phyloP scores from a whole-genome alignment of 2,329 filamentous ascomycete genomes.

The Penicillium sp. region DNA sequence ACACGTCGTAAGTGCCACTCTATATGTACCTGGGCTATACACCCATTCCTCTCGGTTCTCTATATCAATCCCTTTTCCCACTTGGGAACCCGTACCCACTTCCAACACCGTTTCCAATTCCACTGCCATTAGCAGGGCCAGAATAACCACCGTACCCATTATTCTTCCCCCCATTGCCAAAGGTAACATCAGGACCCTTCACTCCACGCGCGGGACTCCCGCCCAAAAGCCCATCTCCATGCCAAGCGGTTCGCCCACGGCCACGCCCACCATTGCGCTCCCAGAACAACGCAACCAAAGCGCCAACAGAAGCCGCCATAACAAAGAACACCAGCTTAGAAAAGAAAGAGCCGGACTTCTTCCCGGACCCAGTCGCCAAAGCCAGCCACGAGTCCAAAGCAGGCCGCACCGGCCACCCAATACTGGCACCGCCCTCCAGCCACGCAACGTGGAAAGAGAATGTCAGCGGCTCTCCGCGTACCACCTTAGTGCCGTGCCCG shows the following conservation, averaged over 20 bases:
- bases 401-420: slow-evolving; percentile 34
- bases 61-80: slow-evolving; percentile 45
- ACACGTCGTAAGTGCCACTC: slow-evolving; percentile 5
- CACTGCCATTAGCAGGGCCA: slow-evolving; percentile 36
- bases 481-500: slow-evolving; percentile 61
- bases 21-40: slow-evolving; percentile 11
- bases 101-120: slow-evolving; percentile 15
- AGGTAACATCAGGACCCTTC: slow-evolving; percentile 54
- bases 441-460: slow-evolving; percentile 79
- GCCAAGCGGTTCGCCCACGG: slow-evolving; percentile 30
- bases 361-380: slow-evolving; percentile 9
- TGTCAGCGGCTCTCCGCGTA: slow-evolving; percentile 83
- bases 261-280: slow-evolving; percentile 32
- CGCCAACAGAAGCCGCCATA: slow-evolving; percentile 39
- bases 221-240: slow-evolving; percentile 51
- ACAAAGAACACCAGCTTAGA: slow-evolving; percentile 37
- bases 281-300: slow-evolving; percentile 39
- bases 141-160: slow-evolving; percentile 60
- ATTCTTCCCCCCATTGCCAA: slow-evolving; percentile 53
- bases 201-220: slow-evolving; percentile 42
- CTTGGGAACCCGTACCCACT: slow-evolving; percentile 39
- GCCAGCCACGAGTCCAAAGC: slow-evolving; percentile 19
- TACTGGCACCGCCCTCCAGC: slow-evolving; percentile 50
- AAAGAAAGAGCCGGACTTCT: slow-evolving; percentile 25
- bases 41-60: neutral